Base-by-base conservation (phyloP, 345 rosid species). In the Gossypium anomalum region DNA sequence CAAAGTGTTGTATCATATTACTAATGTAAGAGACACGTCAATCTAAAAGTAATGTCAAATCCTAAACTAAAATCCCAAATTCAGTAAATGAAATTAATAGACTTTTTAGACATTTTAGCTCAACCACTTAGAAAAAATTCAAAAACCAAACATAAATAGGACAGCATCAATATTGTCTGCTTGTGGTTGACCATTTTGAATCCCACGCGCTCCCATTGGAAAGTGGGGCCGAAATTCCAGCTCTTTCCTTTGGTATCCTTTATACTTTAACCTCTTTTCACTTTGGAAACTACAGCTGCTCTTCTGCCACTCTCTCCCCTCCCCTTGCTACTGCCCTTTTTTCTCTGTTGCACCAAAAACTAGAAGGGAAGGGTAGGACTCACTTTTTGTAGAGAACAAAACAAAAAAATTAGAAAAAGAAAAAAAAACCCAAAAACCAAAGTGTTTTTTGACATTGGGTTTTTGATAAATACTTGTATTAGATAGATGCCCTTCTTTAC, bases 111-210 rank as follows among this genome's bases (percentile, higher is more conserved):
- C 58, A 23, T 48, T 27, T 25, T 69, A 69, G 45, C 73, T 49
- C 29, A 65, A 64, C 44, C 20, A 17, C 63, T 56, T 9, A 52
- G 41, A 25, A 25, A 27, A 60, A 60, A 52, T 16, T 5, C 48
- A 56, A 56, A 74, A 63, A 70, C 82, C 68, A 70, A 69, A 71
- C 22, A 70, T 38, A 1, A 38, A 38, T 38, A 63, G 56, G 70
- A 60, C 22, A 19, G 7, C 27, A 34, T 34, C 34, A 56, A 34
- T 17, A 7, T 78, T 82, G 79, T 78, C 75, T 29, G 62, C 23
- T 34, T 51, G 14, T 22, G 55, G 87, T 85, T 89, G 89, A 87
- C 89, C 85, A 79, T 53, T 34, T 73, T 80, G 81, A 78, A 20
- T 1, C 19, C 22, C 85, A 83, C 92, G 87, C 84, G 80, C 74